Conservation (phyloP, 2,329 filamentous ascomycete genomes). For the Claviceps quebecensis region DNA sequence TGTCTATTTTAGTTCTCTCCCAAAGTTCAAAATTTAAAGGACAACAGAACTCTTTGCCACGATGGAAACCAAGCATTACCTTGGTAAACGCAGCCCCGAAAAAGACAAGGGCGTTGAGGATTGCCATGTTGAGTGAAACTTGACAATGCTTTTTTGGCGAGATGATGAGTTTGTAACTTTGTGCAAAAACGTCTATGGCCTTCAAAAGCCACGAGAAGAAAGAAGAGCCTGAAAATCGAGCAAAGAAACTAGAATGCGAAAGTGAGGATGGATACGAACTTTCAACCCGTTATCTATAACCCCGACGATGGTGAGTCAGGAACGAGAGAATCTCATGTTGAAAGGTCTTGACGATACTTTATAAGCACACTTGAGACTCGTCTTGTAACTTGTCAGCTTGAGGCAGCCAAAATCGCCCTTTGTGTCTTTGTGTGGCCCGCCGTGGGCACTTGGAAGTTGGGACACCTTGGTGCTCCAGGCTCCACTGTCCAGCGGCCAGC, state of each 20-base stretch:
- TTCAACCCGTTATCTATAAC: too few relatives aligned
- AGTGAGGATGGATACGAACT: too few relatives aligned
- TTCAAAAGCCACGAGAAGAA: not conserved
- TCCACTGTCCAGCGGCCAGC: too few relatives aligned
- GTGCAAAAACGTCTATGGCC: not conserved
- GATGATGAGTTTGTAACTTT: too few relatives aligned
- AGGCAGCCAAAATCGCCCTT: not conserved
- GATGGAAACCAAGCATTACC: not conserved
- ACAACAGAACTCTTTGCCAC: not conserved
- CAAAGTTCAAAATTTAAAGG: too few relatives aligned
- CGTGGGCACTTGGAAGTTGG: too few relatives aligned
- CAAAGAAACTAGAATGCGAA: not conserved
- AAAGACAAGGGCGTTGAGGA: not conserved
- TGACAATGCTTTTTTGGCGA: too few relatives aligned
- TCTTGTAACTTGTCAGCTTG: not conserved
- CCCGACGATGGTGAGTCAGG: too few relatives aligned
- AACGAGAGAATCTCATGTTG: too few relatives aligned
- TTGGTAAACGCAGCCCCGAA: not conserved
- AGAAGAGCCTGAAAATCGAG: not conserved
- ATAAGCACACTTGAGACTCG: too few relatives aligned
- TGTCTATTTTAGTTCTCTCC: too few relatives aligned
- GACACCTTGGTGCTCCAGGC: too few relatives aligned
- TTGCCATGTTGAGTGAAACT: not conserved
- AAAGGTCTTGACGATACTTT: not conserved
- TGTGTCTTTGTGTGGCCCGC: not conserved